Conservation (phyloP, 257 asterid genomes). For the Solanum infundibuliforme region DNA sequence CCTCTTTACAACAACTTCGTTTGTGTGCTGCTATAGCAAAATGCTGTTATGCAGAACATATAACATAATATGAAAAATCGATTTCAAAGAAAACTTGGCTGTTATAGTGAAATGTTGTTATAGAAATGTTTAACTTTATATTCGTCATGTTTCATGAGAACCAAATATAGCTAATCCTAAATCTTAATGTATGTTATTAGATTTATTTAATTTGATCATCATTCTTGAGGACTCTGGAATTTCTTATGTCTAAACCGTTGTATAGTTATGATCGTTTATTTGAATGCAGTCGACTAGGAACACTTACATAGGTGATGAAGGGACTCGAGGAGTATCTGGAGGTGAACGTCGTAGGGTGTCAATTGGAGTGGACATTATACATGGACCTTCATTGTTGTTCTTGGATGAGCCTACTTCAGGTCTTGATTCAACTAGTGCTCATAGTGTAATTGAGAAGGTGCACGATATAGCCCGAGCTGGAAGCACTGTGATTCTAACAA, state of each 20-base stretch:
- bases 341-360: slow-evolving; percentile 89
- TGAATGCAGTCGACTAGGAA: slow-evolving; percentile 47
- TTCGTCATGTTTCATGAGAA: not conserved
- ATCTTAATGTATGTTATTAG: not conserved
- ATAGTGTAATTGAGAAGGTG: slow-evolving; percentile 72
- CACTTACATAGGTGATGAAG: slow-evolving; percentile 91
- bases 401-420: slow-evolving; percentile 89
- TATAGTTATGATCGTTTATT: not conserved
- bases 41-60: not conserved
- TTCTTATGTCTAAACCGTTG: not conserved
- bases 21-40: not conserved
- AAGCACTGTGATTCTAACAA: slow-evolving; percentile 74
- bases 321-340: slow-evolving; percentile 77
- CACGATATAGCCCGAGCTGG: slow-evolving; percentile 66
- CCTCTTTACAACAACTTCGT: not conserved
- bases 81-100: not conserved
- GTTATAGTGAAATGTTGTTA: not conserved
- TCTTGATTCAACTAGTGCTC: slow-evolving; percentile 82
- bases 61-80: not conserved
- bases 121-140: not conserved
- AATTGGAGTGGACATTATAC: slow-evolving; percentile 79
- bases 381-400: slow-evolving; percentile 68
- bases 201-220: not conserved
- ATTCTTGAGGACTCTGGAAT: not conserved
- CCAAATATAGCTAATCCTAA: not conserved